Base-by-base conservation (phyloP, 495 filamentous ascomycete genomes). In the Hyaloscypha bicolor region DNA sequence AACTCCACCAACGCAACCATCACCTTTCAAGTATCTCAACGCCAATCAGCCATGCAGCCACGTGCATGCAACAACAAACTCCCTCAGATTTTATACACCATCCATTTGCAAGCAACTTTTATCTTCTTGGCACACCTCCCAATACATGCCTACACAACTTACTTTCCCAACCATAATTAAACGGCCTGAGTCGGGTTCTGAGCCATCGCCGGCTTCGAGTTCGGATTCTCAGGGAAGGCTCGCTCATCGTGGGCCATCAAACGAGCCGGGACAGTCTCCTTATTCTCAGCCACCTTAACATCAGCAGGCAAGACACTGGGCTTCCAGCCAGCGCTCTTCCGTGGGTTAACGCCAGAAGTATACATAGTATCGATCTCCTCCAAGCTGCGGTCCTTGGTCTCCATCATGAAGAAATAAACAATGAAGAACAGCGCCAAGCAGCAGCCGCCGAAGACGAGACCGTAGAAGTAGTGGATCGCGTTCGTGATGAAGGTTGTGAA, bases 361-460 rank as follows among this genome's bases (percentile, higher is more conserved):
- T 93, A 94, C 91, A 94, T 93, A 60, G 83, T 87, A 78, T 94
- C 92, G 67, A 94, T 87, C 76, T 85, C 81, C 72, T 86, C 83
- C 16, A 85, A 66, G 37, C 73, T 77, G 19, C 84, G 78, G 67
- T 85, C 85, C 74, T 86, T 86, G 72, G 81, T 83, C 76, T 85
- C 82, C 19, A 86, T 82, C 29, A 86, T 63, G 73, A 86, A 96
- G 82, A 96, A 92, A 80, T 90, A 96, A 57, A 93, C 89, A 62
- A 93, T 81, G n/a, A 89, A 68, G 21, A 88, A 82, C n/a, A 86
- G 88, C 9, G 81, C 80, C 63, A 88, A 82, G 72, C 85, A 89
- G 81, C 89, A 93, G 2, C 80, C 87, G 2, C 89, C 91, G 74
- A 96, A 96, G 65, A 97, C 87, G 75, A 94, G 89, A 16, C 93